Conservation (phyloP, 306 rosid species). For the Rosa chinensis region DNA sequence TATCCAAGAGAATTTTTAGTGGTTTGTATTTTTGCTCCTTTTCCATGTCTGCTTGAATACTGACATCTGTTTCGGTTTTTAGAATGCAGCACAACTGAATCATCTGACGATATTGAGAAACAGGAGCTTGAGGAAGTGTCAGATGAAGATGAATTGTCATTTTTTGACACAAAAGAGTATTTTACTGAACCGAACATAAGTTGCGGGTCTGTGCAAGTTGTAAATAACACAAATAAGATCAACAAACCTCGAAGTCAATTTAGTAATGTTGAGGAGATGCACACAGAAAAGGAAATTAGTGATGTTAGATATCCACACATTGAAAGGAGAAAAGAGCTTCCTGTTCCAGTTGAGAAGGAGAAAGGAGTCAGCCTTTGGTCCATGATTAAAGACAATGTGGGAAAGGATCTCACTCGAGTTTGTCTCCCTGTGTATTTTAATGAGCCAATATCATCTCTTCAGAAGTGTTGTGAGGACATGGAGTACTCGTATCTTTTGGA, state of each 20-base stretch:
- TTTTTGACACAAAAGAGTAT: constrained; percentile 65
- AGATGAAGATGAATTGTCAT: constrained; percentile 78
- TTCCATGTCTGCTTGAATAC: constrained; percentile 4
- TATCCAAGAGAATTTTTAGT: neutral
- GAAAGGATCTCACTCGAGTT: constrained; percentile 92
- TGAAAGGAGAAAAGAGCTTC: constrained; percentile 80
- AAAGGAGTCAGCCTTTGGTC: constrained; percentile 97
- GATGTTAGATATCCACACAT: constrained; percentile 43
- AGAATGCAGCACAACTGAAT: constrained; percentile 96
- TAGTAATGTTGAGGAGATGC: constrained; percentile 44
- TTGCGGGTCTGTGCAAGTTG: constrained; percentile 41
- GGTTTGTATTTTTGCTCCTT: neutral
- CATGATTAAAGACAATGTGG: constrained; percentile 95
- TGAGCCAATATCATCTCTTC: constrained; percentile 97
- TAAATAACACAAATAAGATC: constrained; percentile 34
- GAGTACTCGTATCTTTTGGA: constrained; percentile 93
- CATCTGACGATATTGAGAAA: constrained; percentile 89
- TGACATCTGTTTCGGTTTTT: constrained; percentile 33
- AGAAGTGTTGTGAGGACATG: constrained; percentile 92
- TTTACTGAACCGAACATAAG: constrained; percentile 58
- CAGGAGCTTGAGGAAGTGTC: constrained; percentile 88
- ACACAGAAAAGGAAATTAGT: constrained; percentile 27
- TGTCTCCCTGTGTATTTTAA: constrained; percentile 99
- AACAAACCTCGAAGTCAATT: constrained; percentile 35
- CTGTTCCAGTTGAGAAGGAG: constrained; percentile 93